These are phyloP conservation scores for Puccinia triticina DNA, from an alignment of 1,284 basidiomycete species.

Conservation along the genomic window DNA sequence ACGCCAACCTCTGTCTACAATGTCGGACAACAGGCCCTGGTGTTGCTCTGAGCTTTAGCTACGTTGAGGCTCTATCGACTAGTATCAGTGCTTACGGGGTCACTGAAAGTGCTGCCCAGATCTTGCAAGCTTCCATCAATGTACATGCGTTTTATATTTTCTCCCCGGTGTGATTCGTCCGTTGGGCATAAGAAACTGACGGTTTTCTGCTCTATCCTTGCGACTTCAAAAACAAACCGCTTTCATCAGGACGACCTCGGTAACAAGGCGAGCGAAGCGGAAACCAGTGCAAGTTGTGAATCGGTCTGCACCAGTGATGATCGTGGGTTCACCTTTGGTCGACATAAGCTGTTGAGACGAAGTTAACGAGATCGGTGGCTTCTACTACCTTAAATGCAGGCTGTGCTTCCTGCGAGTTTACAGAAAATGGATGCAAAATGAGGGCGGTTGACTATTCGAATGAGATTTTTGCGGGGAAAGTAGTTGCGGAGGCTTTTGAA, in stretches of 20 bases:
- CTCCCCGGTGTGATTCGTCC: not conserved
- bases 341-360: not conserved
- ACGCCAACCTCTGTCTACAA: slow-evolving; percentile 29
- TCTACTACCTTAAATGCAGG: not conserved
- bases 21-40: slow-evolving; percentile 15
- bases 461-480: not conserved
- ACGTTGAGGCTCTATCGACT: not conserved
- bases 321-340: not conserved
- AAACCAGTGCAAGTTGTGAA: not conserved
- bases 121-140: slow-evolving; percentile 17
- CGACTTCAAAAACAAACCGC: not conserved
- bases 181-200: not conserved
- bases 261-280: not conserved
- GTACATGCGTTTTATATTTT: not conserved
- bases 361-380: not conserved
- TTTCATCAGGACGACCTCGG: not conserved
- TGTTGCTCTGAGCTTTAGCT: not conserved
- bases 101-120: not conserved
- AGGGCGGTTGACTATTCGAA: slow-evolving; percentile 9
- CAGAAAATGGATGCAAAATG: not conserved
- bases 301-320: not conserved
- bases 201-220: not conserved
- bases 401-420: slow-evolving; percentile 15
- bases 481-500: slow-evolving; percentile 11
- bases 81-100: slow-evolving; percentile 22